Evolutionary conservation across 768 basidiomycete genomes (phyloP).

Genomic region (Mycena kentingensis): DNA sequence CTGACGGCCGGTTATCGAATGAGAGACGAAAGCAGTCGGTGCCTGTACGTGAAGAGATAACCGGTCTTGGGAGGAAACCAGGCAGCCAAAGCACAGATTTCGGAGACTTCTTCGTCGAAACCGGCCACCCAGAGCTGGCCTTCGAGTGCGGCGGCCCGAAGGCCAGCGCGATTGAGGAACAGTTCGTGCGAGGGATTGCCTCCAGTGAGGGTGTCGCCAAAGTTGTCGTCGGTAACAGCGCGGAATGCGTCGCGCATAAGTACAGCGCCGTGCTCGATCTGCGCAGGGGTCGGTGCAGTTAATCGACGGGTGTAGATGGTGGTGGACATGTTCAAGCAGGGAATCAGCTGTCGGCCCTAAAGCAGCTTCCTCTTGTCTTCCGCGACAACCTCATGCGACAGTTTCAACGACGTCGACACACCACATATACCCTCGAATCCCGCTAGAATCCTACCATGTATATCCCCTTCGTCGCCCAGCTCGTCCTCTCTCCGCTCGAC

Average conservation of each 20-base stretch:
- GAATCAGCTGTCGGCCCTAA: too few species aligned
- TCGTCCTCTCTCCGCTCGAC: conserved; percentile 18
- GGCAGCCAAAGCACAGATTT: conserved; percentile 17
- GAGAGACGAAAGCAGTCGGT: background rate
- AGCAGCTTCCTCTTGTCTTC: background rate
- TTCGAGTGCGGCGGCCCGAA: background rate
- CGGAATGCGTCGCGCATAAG: too few species aligned
- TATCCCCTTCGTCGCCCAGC: conserved; percentile 8
- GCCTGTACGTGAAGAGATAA: background rate
- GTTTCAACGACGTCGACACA: background rate
- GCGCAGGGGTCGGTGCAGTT: too few species aligned
- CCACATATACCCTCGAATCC: background rate
- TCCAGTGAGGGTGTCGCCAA: too few species aligned
- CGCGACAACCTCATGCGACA: background rate
- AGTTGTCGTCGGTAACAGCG: too few species aligned
- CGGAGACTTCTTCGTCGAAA: conserved; percentile 33
- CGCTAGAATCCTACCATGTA: conserved; percentile 8
- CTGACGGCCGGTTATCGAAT: background rate
- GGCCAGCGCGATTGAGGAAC: conserved; percentile 1
- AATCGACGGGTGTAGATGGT: too few species aligned
- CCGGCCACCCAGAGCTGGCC: conserved; percentile 23
- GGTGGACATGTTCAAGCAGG: too few species aligned
- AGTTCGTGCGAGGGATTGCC: too few species aligned
- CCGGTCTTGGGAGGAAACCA: background rate
- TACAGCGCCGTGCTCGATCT: too few species aligned